Evolutionary conservation across 2,329 filamentous ascomycete species (phyloP), one percentile per base, ranked within the genome.

Genomic region (Fusarium zealandicum): DNA sequence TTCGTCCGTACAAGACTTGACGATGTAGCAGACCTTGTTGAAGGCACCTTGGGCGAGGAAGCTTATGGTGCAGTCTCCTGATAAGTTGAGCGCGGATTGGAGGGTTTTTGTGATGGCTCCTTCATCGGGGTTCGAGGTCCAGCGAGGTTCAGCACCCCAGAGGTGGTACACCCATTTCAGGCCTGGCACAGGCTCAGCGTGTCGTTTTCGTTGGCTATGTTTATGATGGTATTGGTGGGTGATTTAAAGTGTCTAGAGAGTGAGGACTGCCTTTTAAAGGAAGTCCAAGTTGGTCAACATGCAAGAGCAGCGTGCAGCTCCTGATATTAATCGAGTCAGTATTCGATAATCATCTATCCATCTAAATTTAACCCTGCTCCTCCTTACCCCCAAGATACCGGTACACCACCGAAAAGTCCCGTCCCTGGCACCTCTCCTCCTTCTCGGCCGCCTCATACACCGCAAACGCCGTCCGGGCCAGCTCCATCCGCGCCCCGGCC

Each of bases 321-420:
- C 20, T 20, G 20, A 20, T 20, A 20, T 20, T 20, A 20, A 20
- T 20, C 20, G 4, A 20, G 20, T 20, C 20, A 20, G 4, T 20
- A 20, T 20, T 20, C 9, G 27, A 30, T 30, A 13, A 30, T 11
- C 27, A 30, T 13, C 27, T 13, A 11, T 30, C 12, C 27, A 13
- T 30, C 27, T 10, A 30, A 6, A 30, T 10, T 22, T 43, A 43
- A 16, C 7, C 41, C 44, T 66, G 52, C 42, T 63, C 50, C 51
- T 84, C 80, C 65, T 81, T 78, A 2, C 83, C 81, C 1, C 80
- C 82, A 35, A 92, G 67, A 76, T 88, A 90, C 65, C 87, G 81
- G 72, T 93, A 95, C 8, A 95, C 85, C 7, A 93, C 89, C 0
- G 89, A 92, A 72, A 95, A 95, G 70, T 95, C 90, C 53, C 87